These are phyloP conservation scores for Ophiocordyceps camponoti-saundersi DNA, from an alignment of 2,329 filamentous ascomycete species.

Conservation along the genomic window DNA sequence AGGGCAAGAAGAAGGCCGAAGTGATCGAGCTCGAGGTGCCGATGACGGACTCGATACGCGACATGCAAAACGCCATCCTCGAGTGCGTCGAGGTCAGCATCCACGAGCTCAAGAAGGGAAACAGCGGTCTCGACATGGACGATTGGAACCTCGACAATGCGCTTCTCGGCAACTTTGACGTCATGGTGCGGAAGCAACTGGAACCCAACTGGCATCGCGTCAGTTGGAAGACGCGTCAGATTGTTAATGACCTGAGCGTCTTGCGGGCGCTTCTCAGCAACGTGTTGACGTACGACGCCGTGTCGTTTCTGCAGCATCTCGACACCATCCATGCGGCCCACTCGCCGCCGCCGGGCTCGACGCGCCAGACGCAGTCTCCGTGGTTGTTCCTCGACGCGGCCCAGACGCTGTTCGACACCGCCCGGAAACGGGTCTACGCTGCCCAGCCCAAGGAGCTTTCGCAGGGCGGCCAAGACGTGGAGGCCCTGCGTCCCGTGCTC, in stretches of 20 bases:
- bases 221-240: slow-evolving; percentile 87
- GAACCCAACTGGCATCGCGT: slow-evolving; percentile 96
- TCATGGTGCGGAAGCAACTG: slow-evolving; percentile 72
- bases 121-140: slow-evolving; percentile 81
- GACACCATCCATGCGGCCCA: slow-evolving; percentile 89
- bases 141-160: slow-evolving; percentile 95
- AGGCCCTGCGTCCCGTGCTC: slow-evolving; percentile 61
- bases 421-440: slow-evolving; percentile 74
- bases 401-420: slow-evolving; percentile 82
- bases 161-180: slow-evolving; percentile 80
- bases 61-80: slow-evolving; percentile 86
- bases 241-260: slow-evolving; percentile 75
- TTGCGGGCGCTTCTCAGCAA: slow-evolving; percentile 68
- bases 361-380: slow-evolving; percentile 73
- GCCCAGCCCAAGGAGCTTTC: slow-evolving; percentile 40
- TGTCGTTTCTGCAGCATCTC: slow-evolving; percentile 81
- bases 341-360: slow-evolving; percentile 74
- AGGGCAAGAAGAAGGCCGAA: slow-evolving; percentile 85
- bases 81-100: slow-evolving; percentile 95
- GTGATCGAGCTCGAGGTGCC: slow-evolving; percentile 93
- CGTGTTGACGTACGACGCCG: slow-evolving; percentile 72
- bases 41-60: slow-evolving; percentile 87
- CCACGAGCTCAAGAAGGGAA: slow-evolving; percentile 80
- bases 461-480: slow-evolving; percentile 25
- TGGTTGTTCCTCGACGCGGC: slow-evolving; percentile 95